Evolutionary conservation across 116 monocot species (phyloP).

Genomic region (Iris pallida): DNA sequence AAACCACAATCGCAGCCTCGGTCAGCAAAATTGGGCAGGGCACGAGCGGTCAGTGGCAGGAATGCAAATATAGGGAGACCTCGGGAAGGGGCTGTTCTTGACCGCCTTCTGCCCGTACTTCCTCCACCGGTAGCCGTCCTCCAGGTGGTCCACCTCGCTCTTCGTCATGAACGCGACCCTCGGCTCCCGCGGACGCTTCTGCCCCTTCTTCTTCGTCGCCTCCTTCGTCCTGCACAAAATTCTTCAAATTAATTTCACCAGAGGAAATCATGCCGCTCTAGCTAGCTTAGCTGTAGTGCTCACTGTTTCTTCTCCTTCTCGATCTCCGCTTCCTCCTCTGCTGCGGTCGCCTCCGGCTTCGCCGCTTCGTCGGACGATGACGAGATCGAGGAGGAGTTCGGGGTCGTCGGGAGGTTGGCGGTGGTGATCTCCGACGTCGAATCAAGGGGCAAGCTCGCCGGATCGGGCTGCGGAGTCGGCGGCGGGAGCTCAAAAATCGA

Average conservation of each 20-base stretch:
- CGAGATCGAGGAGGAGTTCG: background rate
- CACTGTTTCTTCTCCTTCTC: background rate
- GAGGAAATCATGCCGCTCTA: background rate
- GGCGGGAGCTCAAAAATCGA: background rate
- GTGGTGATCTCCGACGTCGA: background rate
- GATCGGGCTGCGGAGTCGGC: background rate
- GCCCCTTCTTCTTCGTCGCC: conserved; percentile 46
- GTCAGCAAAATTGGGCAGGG: background rate
- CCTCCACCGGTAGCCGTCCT: conserved; percentile 92
- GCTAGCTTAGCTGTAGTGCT: background rate
- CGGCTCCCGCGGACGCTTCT: conserved; percentile 62
- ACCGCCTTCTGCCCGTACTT: conserved; percentile 97
- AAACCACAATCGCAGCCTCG: background rate
- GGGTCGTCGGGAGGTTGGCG: background rate
- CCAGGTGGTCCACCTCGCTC: conserved; percentile 91
- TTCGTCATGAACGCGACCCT: conserved; percentile 80
- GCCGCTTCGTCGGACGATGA: background rate
- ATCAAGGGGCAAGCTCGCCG: background rate
- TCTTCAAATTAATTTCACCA: background rate
- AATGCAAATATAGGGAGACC: conserved; percentile 24
- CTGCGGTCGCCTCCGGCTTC: background rate
- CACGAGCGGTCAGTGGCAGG: background rate
- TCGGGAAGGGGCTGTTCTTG: conserved; percentile 91
- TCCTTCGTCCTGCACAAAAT: conserved; percentile 1
- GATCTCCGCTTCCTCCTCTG: background rate